Conservation (phyloP, 257 asterid genomes). For the Forsythia suspensa region DNA sequence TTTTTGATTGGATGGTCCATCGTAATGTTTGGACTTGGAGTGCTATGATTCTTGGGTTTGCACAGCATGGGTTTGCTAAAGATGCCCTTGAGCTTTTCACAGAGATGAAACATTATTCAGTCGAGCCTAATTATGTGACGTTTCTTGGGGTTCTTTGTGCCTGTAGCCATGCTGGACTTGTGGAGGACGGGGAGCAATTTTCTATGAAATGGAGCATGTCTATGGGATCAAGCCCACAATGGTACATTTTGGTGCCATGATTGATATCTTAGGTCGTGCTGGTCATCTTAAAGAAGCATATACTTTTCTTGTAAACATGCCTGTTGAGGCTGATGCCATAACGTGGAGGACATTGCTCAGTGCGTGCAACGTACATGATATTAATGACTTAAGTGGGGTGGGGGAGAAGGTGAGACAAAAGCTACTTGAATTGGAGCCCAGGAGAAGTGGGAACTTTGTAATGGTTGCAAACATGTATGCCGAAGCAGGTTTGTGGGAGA, state of each 20-base stretch:
- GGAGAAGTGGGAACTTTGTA: constrained; percentile 67
- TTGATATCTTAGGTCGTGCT: constrained; percentile 69
- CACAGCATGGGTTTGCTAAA: constrained; percentile 65
- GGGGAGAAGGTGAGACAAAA: constrained; percentile 51
- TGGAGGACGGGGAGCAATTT: constrained; percentile 50
- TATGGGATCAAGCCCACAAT: constrained; percentile 56
- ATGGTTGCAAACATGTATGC: constrained; percentile 75
- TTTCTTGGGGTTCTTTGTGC: constrained; percentile 84
- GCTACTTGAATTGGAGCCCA: constrained; percentile 64
- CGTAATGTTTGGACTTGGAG: constrained; percentile 88
- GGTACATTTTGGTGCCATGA: constrained; percentile 75
- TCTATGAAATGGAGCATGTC: constrained; percentile 55
- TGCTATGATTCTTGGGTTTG: constrained; percentile 75
- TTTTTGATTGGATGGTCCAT: constrained; percentile 44
- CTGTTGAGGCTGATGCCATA: constrained; percentile 55
- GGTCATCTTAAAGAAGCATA: constrained; percentile 69
- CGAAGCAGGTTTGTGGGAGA: constrained; percentile 64
- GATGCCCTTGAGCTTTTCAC: constrained; percentile 48
- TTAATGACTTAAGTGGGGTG: constrained; percentile 44
- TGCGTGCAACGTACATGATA: constrained; percentile 67
- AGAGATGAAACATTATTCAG: constrained; percentile 37
- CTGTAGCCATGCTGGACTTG: constrained; percentile 75
- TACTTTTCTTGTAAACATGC: constrained; percentile 52
- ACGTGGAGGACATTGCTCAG: constrained; percentile 83
- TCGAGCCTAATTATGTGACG: constrained; percentile 64